Conservation (phyloP, 1,284 basidiomycete genomes). For the Coniophora puteana region DNA sequence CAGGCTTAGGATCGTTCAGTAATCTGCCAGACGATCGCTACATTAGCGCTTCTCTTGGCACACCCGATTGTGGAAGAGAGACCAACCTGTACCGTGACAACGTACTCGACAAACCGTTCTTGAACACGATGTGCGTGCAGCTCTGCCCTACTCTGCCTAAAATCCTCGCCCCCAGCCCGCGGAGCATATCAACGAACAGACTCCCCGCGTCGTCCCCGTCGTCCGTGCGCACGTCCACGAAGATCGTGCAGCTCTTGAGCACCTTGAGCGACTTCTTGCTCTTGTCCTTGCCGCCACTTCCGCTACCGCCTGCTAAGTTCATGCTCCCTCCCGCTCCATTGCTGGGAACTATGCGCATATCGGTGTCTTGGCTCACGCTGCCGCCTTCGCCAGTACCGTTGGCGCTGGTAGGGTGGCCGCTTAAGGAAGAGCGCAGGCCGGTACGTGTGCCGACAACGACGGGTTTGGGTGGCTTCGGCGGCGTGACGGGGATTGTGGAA, state of each 20-base stretch:
- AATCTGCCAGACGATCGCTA: conserved; percentile 35
- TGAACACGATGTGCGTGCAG: conserved; percentile 89
- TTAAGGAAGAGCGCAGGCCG: conserved; percentile 35
- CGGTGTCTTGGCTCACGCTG: conserved; percentile 11
- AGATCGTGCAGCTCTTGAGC: conserved; percentile 78
- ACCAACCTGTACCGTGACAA: conserved; percentile 67
- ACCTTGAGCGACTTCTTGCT: conserved; percentile 35
- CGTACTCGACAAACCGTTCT: conserved; percentile 81
- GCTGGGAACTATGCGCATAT: conserved; percentile 18
- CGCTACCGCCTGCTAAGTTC: conserved; percentile 15
- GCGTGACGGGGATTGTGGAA: conserved; percentile 38
- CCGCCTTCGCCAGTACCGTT: conserved; percentile 8
- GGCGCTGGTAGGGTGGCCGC: conserved; percentile 15
- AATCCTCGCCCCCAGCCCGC: conserved; percentile 76
- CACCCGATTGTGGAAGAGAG: neutral
- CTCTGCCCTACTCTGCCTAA: conserved; percentile 64
- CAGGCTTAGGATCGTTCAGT: conserved; percentile 65
- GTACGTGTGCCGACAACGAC: conserved; percentile 24
- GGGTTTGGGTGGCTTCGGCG: conserved; percentile 36
- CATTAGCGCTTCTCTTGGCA: neutral
- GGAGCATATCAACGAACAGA: conserved; percentile 85
- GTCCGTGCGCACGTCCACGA: conserved; percentile 86
- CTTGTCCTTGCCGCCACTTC: conserved; percentile 17
- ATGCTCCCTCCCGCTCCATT: conserved; percentile 10
- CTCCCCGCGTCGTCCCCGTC: conserved; percentile 83